Base-by-base conservation (phyloP, 306 rosid genomes). In the Lablab purpureus region DNA sequence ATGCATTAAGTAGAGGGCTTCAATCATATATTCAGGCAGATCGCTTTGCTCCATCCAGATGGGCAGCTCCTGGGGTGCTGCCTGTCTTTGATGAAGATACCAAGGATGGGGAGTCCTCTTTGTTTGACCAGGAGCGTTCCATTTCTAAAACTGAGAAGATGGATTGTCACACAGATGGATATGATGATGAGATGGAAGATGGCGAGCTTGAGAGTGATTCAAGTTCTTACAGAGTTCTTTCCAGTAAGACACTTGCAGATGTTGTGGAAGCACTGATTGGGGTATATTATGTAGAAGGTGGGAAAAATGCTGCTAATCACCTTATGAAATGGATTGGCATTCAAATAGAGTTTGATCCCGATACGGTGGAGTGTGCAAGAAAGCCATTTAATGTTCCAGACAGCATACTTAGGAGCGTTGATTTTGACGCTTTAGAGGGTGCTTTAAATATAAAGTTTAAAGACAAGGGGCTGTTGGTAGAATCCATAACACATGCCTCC, bases 61-160 rank as follows among this genome's bases (percentile, higher is more conserved):
- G 99, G 99, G 97, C 97, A 73, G 96, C 99, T 80, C 99, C 99
- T 41, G 99, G 99, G 85, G 99, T 95, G 71, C 87, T 91, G 72
- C 99, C 99, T 7, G 94, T 95, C 62, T 95, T 86, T 68, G 99
- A 95, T 73, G 98, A 95, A 87, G 97, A 89, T 86, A 87, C 87
- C 6, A 93, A 90, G 82, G 99, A 95, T 50, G 98, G 83, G 75
- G 98, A 93, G 30, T 88, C 96, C 43, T 87, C 91, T 84, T 87
- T 95, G 71, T 93, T 91, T 82, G 98, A 89, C 71, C 90, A 85
- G 77, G 97, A 88, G 6, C 81, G 73, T 63, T 64, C 86, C 47
- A 63, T 74, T 81, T 51, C 72, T 65, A 90, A 86, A 78, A 80
- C 73, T 41, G 78, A 58, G 83, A 79, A 71, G 80, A 82, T 80